Conservation (phyloP, 1,139 yeast genomes). For the Kodamaea ohmeri region DNA sequence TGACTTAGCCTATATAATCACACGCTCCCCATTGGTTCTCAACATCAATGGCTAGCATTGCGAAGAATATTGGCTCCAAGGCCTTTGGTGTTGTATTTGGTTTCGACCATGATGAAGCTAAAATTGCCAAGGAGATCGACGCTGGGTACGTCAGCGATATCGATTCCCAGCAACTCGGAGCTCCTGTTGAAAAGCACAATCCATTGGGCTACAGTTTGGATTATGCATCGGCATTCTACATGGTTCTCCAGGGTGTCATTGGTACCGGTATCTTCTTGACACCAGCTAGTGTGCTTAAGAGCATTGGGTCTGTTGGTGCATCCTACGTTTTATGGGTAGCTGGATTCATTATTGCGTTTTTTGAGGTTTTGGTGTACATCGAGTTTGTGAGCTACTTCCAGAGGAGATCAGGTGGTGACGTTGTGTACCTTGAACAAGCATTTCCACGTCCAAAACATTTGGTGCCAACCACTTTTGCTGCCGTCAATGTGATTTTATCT, state of each 20-base stretch:
- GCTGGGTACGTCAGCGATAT: slow-evolving; percentile 2
- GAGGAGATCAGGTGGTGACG: slow-evolving; percentile 42
- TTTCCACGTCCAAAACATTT: slow-evolving; percentile 39
- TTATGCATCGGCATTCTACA: slow-evolving; percentile 30
- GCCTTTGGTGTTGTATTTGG: slow-evolving; percentile 12
- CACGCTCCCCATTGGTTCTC: no score
- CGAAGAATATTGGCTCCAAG: slow-evolving; percentile 5
- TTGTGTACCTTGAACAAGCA: slow-evolving; percentile 43
- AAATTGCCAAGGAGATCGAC: slow-evolving; percentile 5
- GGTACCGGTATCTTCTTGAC: slow-evolving; percentile 49
- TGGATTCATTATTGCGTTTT: slow-evolving; percentile 36
- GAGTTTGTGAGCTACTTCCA: slow-evolving; percentile 40
- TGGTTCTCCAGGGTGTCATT: slow-evolving; percentile 40
- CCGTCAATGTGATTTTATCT: slow-evolving; percentile 37
- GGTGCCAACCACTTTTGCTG: slow-evolving; percentile 43
- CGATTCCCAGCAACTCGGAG: slow-evolving; percentile 25
- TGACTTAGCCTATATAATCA: no score
- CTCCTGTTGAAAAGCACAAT: slow-evolving; percentile 37
- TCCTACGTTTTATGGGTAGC: slow-evolving; percentile 42
- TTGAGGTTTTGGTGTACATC: slow-evolving; percentile 34
- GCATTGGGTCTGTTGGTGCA: slow-evolving; percentile 43
- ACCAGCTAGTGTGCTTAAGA: slow-evolving; percentile 33
- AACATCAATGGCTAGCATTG: not conserved
- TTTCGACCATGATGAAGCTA: slow-evolving; percentile 8
- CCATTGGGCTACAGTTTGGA: slow-evolving; percentile 40